A percentile compares a stretch with the other conserved stretches of the same genome.
phyloP scores from a whole-genome alignment of 768 basidiomycete species.

The Pleurotus tuber-regium region DNA sequence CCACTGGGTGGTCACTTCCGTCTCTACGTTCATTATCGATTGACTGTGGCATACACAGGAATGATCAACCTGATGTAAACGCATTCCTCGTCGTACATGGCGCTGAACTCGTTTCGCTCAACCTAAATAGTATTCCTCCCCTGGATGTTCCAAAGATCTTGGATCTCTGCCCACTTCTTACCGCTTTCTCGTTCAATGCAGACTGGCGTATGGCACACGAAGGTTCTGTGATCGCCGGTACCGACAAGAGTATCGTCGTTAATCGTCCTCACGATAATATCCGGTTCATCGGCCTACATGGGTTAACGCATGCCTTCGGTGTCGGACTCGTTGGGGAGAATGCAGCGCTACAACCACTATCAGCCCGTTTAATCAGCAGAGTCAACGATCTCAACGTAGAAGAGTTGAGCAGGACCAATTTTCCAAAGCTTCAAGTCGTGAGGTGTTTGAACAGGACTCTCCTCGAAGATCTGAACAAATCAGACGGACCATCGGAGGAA shows the following conservation, averaged over 20 bases:
- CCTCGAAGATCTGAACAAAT: slow-evolving; percentile 55
- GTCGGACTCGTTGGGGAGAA: slow-evolving; percentile 50
- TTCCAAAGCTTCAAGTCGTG: slow-evolving; percentile 59
- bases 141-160: slow-evolving; percentile 60
- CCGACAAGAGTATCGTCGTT: slow-evolving; percentile 36
- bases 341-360: slow-evolving; percentile 39
- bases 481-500: slow-evolving; percentile 43
- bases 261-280: slow-evolving; percentile 56
- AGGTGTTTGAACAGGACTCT: slow-evolving; percentile 56
- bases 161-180: slow-evolving; percentile 60
- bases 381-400: slow-evolving; percentile 68
- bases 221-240: slow-evolving; percentile 14
- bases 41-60: slow-evolving; percentile 42
- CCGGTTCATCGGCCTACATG: slow-evolving; percentile 64
- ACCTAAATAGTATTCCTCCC: slow-evolving; percentile 55
- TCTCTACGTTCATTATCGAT: slow-evolving; percentile 56
- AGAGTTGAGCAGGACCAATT: slow-evolving; percentile 49
- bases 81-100: slow-evolving; percentile 64
- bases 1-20: slow-evolving; percentile 64
- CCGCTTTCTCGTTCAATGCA: slow-evolving; percentile 67
- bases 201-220: slow-evolving; percentile 53
- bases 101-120: slow-evolving; percentile 55
- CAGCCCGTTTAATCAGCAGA: slow-evolving; percentile 42
- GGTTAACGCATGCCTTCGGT: slow-evolving; percentile 67
- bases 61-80: slow-evolving; percentile 56